Conservation (phyloP, 1,139 yeast species). For the Pichia sp. region DNA sequence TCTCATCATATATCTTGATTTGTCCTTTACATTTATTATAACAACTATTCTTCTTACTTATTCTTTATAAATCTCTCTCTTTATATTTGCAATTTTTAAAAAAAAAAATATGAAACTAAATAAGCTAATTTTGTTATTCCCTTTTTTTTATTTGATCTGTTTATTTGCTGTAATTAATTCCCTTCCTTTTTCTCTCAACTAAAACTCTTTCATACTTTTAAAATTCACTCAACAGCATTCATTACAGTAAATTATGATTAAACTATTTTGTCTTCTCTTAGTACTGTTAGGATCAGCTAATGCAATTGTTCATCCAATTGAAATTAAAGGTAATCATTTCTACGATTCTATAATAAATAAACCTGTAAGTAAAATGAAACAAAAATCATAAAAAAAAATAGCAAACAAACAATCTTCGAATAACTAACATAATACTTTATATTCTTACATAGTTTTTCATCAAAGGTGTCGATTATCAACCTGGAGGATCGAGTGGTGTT, state of each 20-base stretch:
- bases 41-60: slow-evolving; percentile 1
- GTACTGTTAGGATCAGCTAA: neutral
- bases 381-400: neutral
- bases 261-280: neutral
- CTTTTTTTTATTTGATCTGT: neutral
- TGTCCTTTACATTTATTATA: neutral
- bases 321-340: slow-evolving; percentile 61
- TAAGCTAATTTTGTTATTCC: no score
- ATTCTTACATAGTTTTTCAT: slow-evolving; percentile 55
- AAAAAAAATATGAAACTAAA: no score
- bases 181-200: neutral
- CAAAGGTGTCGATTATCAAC: slow-evolving; percentile 69
- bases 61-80: slow-evolving; percentile 2
- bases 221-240: neutral
- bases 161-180: neutral
- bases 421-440: neutral
- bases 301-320: slow-evolving; percentile 45
- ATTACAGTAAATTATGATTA: neutral
- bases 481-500: slow-evolving; percentile 62
- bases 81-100: slow-evolving; percentile 3
- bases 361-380: slow-evolving; percentile 44
- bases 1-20: neutral
- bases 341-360: slow-evolving; percentile 67
- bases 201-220: no score
- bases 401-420: slow-evolving; percentile 1